Base-by-base conservation (phyloP, 352 stramenopile genomes). In the Globisporangium spinosum region DNA sequence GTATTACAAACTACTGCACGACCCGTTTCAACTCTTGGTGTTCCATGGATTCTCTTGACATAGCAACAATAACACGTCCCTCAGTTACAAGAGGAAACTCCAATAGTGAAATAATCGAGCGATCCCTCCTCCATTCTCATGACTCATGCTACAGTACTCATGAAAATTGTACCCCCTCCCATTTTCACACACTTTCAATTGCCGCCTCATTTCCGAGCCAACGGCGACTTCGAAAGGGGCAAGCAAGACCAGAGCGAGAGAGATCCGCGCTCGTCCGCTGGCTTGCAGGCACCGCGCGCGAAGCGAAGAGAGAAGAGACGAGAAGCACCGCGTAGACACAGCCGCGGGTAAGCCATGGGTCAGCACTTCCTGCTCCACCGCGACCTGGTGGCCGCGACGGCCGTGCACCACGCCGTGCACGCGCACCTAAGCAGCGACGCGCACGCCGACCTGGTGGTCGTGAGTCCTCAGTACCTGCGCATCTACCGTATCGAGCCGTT, bases 351-450 rank as follows among this genome's bases (percentile, higher is more conserved):
- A 66, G 15, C 0, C 34, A 94, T 94, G 86, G 83, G 83, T 9
- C 88, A 95, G 71, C 88, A 95, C 76, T 95, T 95, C 67, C 67
- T 95, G 55, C 82, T 91, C 58, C 85, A 95, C 64, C 83, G 85
- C 64, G 88, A 95, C 65, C 73, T 95, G 13, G 83, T 95, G 63
- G 74, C 85, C 6, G 82, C 85, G 58, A 94, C 88, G 47, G 84
- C 85, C 20, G 84, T 95, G 60, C 85, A 93, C 58, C 81, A 91
- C 74, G 77, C 87, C 13, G 79, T 81, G 17, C 76, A 85, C 72
- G 82, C 85, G 22, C 76, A 79, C n/a, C 70, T 94, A 25, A 87
- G 81, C 15, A 91, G 78, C 72, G 84, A 94, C 71, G 51, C 74
- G 32, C 79, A 91, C 61, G 64, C 72, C 10, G 88, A 96, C 58